phyloP scores from a whole-genome alignment of 805 yeast genomes.

The Saturnispora besseyi region DNA sequence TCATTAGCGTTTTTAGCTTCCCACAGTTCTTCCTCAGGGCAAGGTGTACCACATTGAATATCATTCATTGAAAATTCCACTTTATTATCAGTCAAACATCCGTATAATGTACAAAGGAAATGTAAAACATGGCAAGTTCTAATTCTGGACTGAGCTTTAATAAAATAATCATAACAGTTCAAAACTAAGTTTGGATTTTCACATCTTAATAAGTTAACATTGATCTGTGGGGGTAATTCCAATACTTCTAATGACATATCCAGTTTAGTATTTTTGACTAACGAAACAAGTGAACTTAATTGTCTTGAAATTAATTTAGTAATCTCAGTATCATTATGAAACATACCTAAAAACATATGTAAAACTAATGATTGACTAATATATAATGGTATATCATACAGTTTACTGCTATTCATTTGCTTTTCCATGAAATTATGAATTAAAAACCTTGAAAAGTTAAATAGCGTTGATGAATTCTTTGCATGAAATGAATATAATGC shows the following conservation, averaged over 20 bases:
- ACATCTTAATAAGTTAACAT: conserved; percentile 13
- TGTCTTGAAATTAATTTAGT: conserved; percentile 42
- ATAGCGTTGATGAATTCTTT: conserved; percentile 60
- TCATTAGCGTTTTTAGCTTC: conserved; percentile 37
- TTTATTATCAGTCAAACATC: conserved; percentile 35
- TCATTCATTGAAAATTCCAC: conserved; percentile 34
- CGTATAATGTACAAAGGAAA: conserved; percentile 39
- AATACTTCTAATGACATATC: conserved; percentile 41
- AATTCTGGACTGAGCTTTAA: conserved; percentile 46
- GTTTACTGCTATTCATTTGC: conserved; percentile 35
- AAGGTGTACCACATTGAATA: conserved; percentile 57
- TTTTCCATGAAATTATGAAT: conserved; percentile 58
- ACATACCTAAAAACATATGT: conserved; percentile 48
- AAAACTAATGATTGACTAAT: conserved; percentile 48
- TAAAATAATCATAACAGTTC: conserved; percentile 41
- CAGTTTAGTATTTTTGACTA: conserved; percentile 44
- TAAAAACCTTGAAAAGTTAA: conserved; percentile 57
- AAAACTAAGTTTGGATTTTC: conserved; percentile 25
- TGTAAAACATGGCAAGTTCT: conserved; percentile 45
- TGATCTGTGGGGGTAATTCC: conserved; percentile 33
- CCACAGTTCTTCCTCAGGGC: conserved; percentile 54
- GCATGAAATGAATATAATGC: conserved; percentile 80
- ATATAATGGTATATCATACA: conserved; percentile 47
- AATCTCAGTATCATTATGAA: conserved; percentile 45
- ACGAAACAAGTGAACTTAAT: conserved; percentile 44